phyloP scores from a whole-genome alignment of 768 basidiomycete genomes.

The Rossbeevera mucosa region DNA sequence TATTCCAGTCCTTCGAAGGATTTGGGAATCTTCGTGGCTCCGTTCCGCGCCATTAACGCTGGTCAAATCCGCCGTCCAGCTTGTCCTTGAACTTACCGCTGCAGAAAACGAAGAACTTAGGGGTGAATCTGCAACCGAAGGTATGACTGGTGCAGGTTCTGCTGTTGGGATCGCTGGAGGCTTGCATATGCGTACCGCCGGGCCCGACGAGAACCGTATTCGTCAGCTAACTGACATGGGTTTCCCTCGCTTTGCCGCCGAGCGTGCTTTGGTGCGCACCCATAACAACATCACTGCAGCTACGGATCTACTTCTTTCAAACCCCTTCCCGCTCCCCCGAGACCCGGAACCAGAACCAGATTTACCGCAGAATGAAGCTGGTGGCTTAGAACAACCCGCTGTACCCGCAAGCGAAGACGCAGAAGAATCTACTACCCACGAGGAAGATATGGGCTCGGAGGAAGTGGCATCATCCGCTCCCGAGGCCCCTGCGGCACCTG shows the following conservation, averaged over 20 bases:
- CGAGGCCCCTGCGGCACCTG: conserved; percentile 13
- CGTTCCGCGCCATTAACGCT: conserved; percentile 68
- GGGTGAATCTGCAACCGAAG: conserved; percentile 38
- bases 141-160: conserved; percentile 29
- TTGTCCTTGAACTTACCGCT: conserved; percentile 74
- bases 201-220: conserved; percentile 73
- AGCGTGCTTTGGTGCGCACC: conserved; percentile 76
- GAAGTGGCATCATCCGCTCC: conserved; percentile 14
- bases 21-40: conserved; percentile 88
- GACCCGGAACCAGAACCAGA: conserved; percentile 53
- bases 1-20: conserved; percentile 57
- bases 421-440: conserved; percentile 18
- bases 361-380: conserved; percentile 14
- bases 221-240: conserved; percentile 94
- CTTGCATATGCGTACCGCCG: conserved; percentile 35
- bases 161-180: conserved; percentile 30
- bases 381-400: conserved; percentile 23
- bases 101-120: conserved; percentile 76
- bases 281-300: conserved; percentile 88
- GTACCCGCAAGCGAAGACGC: conserved; percentile 28
- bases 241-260: conserved; percentile 84
- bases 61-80: conserved; percentile 69
- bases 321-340: conserved; percentile 72
- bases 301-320: conserved; percentile 78
- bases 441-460: conserved; percentile 28